Evolutionary conservation across 345 rosid species (phyloP).

Genomic region (Passiflora organensis): DNA sequence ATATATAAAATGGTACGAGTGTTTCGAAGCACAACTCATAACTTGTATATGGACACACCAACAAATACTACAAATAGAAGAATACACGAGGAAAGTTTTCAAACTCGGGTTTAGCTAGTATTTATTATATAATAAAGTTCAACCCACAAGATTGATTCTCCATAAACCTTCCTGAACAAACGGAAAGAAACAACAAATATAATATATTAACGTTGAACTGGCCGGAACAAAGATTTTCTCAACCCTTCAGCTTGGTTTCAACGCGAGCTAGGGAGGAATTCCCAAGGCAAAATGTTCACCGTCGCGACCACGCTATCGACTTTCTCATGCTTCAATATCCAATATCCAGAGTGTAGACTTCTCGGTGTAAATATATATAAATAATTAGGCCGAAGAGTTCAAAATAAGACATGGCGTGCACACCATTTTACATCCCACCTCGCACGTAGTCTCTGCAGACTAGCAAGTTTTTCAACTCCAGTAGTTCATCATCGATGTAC

Average conservation of each 20-base stretch:
- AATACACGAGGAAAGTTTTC: slow-evolving; percentile 25
- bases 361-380: neutral
- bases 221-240: slow-evolving; percentile 14
- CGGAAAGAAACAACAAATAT: neutral
- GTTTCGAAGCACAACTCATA: neutral
- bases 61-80: slow-evolving; percentile 13
- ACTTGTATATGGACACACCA: neutral
- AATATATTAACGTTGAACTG: slow-evolving; percentile 9
- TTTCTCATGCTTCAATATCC: slow-evolving; percentile 23
- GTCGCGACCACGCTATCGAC: slow-evolving; percentile 79
- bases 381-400: slow-evolving; percentile 8
- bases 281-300: slow-evolving; percentile 48
- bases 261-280: slow-evolving; percentile 7
- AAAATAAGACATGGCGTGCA: slow-evolving; percentile 32
- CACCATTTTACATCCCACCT: slow-evolving; percentile 56
- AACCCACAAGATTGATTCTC: slow-evolving; percentile 21
- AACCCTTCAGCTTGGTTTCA: slow-evolving; percentile 11
- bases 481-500: slow-evolving; percentile 24
- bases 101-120: slow-evolving; percentile 7
- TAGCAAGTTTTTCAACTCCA: no score
- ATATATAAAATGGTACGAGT: neutral
- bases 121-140: slow-evolving; percentile 15
- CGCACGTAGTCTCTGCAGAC: slow-evolving; percentile 52
- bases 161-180: neutral
- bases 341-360: slow-evolving; percentile 30